Base-by-base conservation (phyloP, 371 early-diverging fungal species). In the Coemansia sp. region DNA sequence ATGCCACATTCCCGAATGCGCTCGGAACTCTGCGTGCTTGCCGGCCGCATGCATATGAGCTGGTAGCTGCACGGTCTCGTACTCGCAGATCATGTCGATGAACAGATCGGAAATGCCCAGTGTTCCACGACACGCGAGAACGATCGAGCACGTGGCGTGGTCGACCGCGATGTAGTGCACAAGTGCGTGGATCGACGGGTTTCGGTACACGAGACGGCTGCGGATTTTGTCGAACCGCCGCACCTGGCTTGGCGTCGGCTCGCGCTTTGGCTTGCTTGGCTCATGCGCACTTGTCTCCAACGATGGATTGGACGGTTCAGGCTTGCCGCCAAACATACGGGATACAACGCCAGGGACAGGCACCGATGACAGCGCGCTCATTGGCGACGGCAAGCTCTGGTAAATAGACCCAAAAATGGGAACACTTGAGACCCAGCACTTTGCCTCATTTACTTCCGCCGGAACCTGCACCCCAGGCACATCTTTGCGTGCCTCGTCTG, bases 41-140 rank as follows among this genome's bases (percentile, higher is more conserved):
- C 44, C 55, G 0, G 66, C 33, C 9, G 69, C 69, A 1, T 68
- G 64, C 23, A 70, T 54, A 23, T 84, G 84, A 21, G 51, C 82
- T 0, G 82, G 81, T 39, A 92, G 70, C 0, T 69, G 65, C 48
- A 94, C 80, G n/a, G 87, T 83, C 52, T 85, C 83, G 78, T 93
- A 94, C 39, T 86, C 86, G 64, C 93, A 93, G 9, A 91, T 89
- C 55, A 95, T 83, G 78, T 96, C 95, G 7, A 94, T 91, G 59
- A 96, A 75, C 16, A 93, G 79, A 67, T 96, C 97, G 3, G 89
- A 88, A 57, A 95, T 79, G 0, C 94, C 94, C 8, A 95, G 83
- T 1, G 97, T 96, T 7, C 97, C 97, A 1, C 97, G 90, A 59
- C 93, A 90, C 0, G 95, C 92, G 14, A 96, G 64, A 0, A 95